These are phyloP conservation scores for Colletotrichum magnum DNA, from an alignment of 2,329 filamentous ascomycete genomes.

Conservation along the genomic window DNA sequence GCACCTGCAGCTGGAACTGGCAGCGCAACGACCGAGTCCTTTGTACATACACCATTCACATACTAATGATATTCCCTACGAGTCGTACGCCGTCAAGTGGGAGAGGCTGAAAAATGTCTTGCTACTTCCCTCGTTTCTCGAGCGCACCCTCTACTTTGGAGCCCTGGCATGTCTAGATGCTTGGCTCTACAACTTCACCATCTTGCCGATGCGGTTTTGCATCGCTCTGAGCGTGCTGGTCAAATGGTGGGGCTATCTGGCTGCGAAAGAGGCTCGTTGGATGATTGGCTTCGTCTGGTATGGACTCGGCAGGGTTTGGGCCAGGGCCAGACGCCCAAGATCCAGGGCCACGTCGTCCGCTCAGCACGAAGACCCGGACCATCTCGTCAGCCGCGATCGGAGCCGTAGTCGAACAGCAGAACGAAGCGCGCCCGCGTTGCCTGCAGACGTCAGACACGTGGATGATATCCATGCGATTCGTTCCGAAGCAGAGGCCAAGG, in stretches of 20 bases:
- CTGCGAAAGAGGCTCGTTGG: slow-evolving; percentile 80
- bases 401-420: slow-evolving; percentile 25
- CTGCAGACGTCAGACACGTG: slow-evolving; percentile 2
- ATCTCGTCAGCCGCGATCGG: slow-evolving; percentile 28
- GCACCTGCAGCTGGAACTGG: slow-evolving; percentile 75
- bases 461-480: slow-evolving; percentile 1
- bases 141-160: slow-evolving; percentile 89
- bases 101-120: slow-evolving; percentile 93
- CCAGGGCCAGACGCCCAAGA: slow-evolving; percentile 60
- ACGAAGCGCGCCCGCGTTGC: neutral
- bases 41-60: slow-evolving; percentile 76
- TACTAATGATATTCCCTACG: slow-evolving; percentile 78
- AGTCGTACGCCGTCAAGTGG: slow-evolving; percentile 92
- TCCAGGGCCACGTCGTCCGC: slow-evolving; percentile 6
- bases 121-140: slow-evolving; percentile 83
- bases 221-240: slow-evolving; percentile 83
- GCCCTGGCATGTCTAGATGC: slow-evolving; percentile 92
- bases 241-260: slow-evolving; percentile 82
- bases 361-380: slow-evolving; percentile 22
- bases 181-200: slow-evolving; percentile 97
- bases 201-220: slow-evolving; percentile 89
- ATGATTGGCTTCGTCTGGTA: slow-evolving; percentile 83
- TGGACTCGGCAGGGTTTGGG: slow-evolving; percentile 83
- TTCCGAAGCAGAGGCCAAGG: neutral
- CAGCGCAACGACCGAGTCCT: slow-evolving; percentile 73